A percentile compares a stretch with the other conserved stretches of the same genome.
Evolutionary conservation across 2,329 filamentous ascomycete genomes (phyloP).

Genomic region (Aspergillus chevalieri): DNA sequence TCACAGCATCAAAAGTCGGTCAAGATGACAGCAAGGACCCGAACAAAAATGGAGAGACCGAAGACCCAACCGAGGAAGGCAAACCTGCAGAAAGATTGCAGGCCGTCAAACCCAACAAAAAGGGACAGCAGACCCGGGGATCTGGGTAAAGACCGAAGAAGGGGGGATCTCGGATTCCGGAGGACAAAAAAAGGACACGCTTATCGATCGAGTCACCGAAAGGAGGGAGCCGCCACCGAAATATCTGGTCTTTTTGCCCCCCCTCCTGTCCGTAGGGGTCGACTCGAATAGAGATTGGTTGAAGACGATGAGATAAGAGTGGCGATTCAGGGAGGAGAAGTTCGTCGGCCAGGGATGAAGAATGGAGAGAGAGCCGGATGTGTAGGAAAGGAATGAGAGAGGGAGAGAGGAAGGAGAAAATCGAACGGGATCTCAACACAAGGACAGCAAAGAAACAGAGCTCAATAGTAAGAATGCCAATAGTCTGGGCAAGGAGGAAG

Average conservation of each 20-base stretch:
- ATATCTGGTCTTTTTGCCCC: background rate
- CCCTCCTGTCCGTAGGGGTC: background rate
- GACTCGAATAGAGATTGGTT: background rate
- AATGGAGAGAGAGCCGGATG: constrained; percentile 7
- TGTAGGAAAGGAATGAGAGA: background rate
- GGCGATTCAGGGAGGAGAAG: constrained; percentile 8
- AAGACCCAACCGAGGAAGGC: constrained; percentile 8
- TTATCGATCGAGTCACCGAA: background rate
- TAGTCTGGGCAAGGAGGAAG: background rate
- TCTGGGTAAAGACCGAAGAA: constrained; percentile 1
- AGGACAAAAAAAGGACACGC: background rate
- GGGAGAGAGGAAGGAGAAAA: constrained; percentile 1
- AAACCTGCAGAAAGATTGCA: constrained; percentile 19
- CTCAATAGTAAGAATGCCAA: background rate
- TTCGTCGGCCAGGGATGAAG: constrained; percentile 4
- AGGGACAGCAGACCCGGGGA: constrained; percentile 10
- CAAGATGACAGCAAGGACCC: constrained; percentile 21
- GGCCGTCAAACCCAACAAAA: constrained; percentile 14
- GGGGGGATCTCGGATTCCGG: background rate
- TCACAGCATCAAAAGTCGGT: constrained; percentile 33
- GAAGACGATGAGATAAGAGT: background rate
- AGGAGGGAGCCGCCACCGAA: background rate
- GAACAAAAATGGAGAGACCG: constrained; percentile 4
- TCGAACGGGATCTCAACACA: background rate
- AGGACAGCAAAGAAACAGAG: background rate